Conservation (phyloP, 2,329 filamentous ascomycete genomes). For the Nothophoma quercina region DNA sequence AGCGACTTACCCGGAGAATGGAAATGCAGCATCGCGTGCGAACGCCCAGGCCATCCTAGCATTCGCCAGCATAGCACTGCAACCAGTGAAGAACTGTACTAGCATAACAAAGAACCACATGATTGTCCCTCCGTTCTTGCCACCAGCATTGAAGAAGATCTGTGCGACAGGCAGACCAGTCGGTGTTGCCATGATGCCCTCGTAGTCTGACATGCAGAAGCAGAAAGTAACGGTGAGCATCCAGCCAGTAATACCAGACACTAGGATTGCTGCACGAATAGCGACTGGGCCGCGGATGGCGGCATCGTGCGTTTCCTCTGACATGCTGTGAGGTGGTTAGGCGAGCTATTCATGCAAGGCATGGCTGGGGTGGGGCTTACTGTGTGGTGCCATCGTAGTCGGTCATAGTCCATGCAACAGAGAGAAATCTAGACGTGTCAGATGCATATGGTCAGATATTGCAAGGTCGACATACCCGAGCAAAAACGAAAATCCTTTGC, state of each 20-base stretch:
- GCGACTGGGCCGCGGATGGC: slow-evolving; percentile 66
- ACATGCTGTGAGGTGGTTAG: slow-evolving; percentile 59
- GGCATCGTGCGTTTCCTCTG: slow-evolving; percentile 71
- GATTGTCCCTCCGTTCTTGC: slow-evolving; percentile 61
- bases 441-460: background rate
- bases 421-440: slow-evolving; percentile 55
- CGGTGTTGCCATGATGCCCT: slow-evolving; percentile 63
- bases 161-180: slow-evolving; percentile 68
- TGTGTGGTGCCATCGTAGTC: slow-evolving; percentile 73
- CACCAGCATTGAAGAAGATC: slow-evolving; percentile 66
- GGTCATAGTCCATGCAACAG: slow-evolving; percentile 71
- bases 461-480: slow-evolving; percentile 56
- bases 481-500: slow-evolving; percentile 67
- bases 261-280: slow-evolving; percentile 65
- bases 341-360: slow-evolving; percentile 29
- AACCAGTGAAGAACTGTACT: slow-evolving; percentile 71
- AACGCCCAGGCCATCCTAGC: slow-evolving; percentile 70
- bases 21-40: slow-evolving; percentile 66
- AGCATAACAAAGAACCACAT: slow-evolving; percentile 71
- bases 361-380: slow-evolving; percentile 46
- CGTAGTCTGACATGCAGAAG: slow-evolving; percentile 67
- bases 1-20: slow-evolving; percentile 61
- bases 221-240: slow-evolving; percentile 69
- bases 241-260: slow-evolving; percentile 68
- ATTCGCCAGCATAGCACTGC: slow-evolving; percentile 69